Evolutionary conservation across 2,329 filamentous ascomycete genomes (phyloP).

Genomic region (Arthrobotrys entomopaga): DNA sequence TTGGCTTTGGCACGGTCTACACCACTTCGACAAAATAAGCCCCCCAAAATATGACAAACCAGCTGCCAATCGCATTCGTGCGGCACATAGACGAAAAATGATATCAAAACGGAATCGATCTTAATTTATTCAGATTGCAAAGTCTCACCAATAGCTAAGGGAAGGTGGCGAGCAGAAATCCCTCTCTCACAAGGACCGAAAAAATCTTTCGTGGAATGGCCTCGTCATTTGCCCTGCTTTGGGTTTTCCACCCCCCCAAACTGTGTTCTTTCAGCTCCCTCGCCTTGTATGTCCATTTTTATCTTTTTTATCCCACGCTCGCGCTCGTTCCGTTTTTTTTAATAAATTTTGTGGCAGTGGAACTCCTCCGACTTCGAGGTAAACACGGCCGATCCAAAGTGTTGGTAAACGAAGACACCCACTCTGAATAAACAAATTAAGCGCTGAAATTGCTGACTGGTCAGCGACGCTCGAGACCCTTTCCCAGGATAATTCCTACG

Average conservation of each 20-base stretch:
- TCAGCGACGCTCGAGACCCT: constrained; percentile 37
- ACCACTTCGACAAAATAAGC: not conserved
- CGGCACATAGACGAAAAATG: constrained; percentile 30
- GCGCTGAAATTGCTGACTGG: constrained; percentile 43
- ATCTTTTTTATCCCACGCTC: constrained; percentile 11
- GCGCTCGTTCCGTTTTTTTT: not conserved
- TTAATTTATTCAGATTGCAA: constrained; percentile 28
- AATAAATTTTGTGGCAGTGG: constrained; percentile 46
- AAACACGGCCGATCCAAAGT: constrained; percentile 52
- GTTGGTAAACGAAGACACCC: constrained; percentile 53
- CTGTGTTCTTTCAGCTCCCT: constrained; percentile 9
- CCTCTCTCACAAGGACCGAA: constrained; percentile 44
- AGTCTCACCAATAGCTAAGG: constrained; percentile 34
- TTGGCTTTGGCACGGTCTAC: not conserved
- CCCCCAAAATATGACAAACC: too few relatives aligned
- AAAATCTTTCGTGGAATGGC: not conserved
- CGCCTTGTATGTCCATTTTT: constrained; percentile 14
- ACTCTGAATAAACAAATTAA: constrained; percentile 23
- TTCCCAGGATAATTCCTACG: constrained; percentile 17
- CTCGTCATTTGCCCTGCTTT: constrained; percentile 3
- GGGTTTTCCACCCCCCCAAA: constrained; percentile 1
- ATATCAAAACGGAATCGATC: constrained; percentile 26
- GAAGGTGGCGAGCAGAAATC: constrained; percentile 30
- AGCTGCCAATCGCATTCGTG: constrained; percentile 40
- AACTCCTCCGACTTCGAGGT: constrained; percentile 46